These are phyloP conservation scores for Neurospora hispaniola DNA, from an alignment of 495 filamentous ascomycete genomes.

Conservation along the genomic window DNA sequence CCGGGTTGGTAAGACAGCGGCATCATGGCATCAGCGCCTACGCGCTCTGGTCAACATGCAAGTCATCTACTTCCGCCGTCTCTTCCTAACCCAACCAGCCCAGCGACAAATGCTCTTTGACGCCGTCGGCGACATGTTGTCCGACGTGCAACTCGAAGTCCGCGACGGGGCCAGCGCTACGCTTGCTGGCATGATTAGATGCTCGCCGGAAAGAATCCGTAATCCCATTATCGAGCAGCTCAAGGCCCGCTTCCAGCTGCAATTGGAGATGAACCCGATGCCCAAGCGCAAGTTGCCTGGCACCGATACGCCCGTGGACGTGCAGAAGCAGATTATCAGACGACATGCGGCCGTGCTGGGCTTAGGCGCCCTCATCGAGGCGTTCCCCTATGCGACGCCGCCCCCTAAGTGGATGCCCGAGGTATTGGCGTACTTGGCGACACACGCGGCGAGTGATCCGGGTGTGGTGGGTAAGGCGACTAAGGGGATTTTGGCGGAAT, in stretches of 20 bases:
- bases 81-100: slow-evolving; percentile 76
- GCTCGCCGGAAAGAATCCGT: slow-evolving; percentile 76
- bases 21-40: slow-evolving; percentile 94
- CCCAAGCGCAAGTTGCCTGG: slow-evolving; percentile 58
- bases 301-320: slow-evolving; percentile 70
- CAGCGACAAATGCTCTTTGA: slow-evolving; percentile 76
- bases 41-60: slow-evolving; percentile 99
- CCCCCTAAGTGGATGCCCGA: slow-evolving; percentile 92
- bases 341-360: slow-evolving; percentile 90
- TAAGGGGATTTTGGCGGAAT: slow-evolving; percentile 91
- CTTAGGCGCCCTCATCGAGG: slow-evolving; percentile 81
- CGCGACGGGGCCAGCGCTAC: slow-evolving; percentile 86
- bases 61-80: slow-evolving; percentile 92
- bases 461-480: slow-evolving; percentile 94
- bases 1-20: slow-evolving; percentile 72
- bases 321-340: slow-evolving; percentile 64
- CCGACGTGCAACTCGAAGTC: slow-evolving; percentile 87
- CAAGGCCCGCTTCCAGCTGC: slow-evolving; percentile 66
- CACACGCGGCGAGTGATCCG: slow-evolving; percentile 74
- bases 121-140: slow-evolving; percentile 87
- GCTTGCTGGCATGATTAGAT: slow-evolving; percentile 94
- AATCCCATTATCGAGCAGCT: slow-evolving; percentile 62
- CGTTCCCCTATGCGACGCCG: slow-evolving; percentile 93
- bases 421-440: slow-evolving; percentile 76
- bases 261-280: slow-evolving; percentile 69